Evolutionary conservation across 2,329 filamentous ascomycete species (phyloP).

Genomic region (Diaporthe citrichinensis): DNA sequence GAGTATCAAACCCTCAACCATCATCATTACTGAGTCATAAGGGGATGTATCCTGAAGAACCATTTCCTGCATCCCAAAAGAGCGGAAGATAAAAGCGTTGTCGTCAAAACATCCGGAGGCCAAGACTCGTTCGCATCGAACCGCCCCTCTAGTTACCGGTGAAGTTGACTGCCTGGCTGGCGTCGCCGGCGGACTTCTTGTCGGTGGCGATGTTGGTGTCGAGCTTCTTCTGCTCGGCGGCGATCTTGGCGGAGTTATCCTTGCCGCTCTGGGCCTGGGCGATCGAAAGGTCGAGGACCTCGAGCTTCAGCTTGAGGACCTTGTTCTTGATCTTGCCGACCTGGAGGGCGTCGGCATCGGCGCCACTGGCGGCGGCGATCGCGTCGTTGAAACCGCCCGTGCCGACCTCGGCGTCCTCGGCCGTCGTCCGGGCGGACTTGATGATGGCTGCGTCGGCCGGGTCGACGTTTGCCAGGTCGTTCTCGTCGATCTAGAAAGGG

Average conservation of each 20-base stretch:
- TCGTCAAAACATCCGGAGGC: neutral
- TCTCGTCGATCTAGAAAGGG: conserved; percentile 55
- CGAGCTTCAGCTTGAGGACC: conserved; percentile 69
- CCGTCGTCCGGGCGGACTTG: conserved; percentile 61
- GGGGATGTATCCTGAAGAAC: neutral
- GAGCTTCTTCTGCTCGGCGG: conserved; percentile 64
- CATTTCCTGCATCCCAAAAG: too few species aligned
- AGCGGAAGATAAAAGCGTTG: neutral
- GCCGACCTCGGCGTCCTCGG: conserved; percentile 67
- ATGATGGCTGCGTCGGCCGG: conserved; percentile 65
- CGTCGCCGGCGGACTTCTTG: conserved; percentile 51
- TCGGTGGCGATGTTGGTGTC: conserved; percentile 64
- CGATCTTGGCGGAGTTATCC: conserved; percentile 59
- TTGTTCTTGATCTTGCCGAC: conserved; percentile 43
- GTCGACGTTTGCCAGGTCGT: conserved; percentile 62
- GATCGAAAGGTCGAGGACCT: conserved; percentile 65
- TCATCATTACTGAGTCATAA: conserved; percentile 30
- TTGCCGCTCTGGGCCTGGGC: conserved; percentile 63
- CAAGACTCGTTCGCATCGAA: neutral
- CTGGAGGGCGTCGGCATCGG: conserved; percentile 61
- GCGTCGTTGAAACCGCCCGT: conserved; percentile 67
- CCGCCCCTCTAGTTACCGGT: conserved; percentile 42
- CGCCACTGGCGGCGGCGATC: conserved; percentile 60
- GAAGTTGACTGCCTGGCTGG: conserved; percentile 55
- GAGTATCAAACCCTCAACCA: conserved; percentile 35